Percentiles rank a stretch among this genome's conserved stretches.
Conservation (phyloP, 2,329 filamentous ascomycete genomes). For the Aspergillus flavus region DNA sequence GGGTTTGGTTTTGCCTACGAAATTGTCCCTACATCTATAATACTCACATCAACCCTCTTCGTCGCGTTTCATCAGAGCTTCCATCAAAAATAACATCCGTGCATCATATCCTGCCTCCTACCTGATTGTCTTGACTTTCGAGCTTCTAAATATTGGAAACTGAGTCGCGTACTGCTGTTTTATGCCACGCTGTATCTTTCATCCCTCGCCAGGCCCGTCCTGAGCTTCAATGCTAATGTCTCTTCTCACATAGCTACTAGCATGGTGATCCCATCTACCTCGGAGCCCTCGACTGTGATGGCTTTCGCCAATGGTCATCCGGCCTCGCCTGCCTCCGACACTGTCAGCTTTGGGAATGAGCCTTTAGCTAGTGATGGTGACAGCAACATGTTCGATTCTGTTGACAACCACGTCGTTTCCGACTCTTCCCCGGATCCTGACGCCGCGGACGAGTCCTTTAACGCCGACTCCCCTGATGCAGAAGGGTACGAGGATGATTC, state of each 20-base stretch:
- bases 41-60: slow-evolving; percentile 25
- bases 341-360: slow-evolving; percentile 36
- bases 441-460: slow-evolving; percentile 43
- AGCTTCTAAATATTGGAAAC: slow-evolving; percentile 27
- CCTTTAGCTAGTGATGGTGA: slow-evolving; percentile 61
- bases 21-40: slow-evolving; percentile 22
- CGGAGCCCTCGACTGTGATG: slow-evolving; percentile 36
- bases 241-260: slow-evolving; percentile 42
- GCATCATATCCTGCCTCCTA: slow-evolving; percentile 39
- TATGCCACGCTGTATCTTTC: slow-evolving; percentile 26
- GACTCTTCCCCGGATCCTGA: slow-evolving; percentile 49
- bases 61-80: slow-evolving; percentile 40
- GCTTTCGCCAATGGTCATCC: slow-evolving; percentile 39
- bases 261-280: slow-evolving; percentile 49
- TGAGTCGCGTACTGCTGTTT: slow-evolving; percentile 39
- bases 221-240: slow-evolving; percentile 47
- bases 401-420: slow-evolving; percentile 58
- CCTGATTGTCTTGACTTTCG: slow-evolving; percentile 24
- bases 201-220: slow-evolving; percentile 21
- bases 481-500: slow-evolving; percentile 67
- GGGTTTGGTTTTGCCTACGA: slow-evolving; percentile 25
- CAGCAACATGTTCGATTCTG: slow-evolving; percentile 75
- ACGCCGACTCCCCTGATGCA: slow-evolving; percentile 39
- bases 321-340: slow-evolving; percentile 28
- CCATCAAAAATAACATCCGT: slow-evolving; percentile 41